A percentile compares a stretch with the other conserved stretches of the same genome.
These are phyloP conservation scores for Coccinonectria pachysandricola DNA, from an alignment of 2,329 filamentous ascomycete species.

Conservation along the genomic window DNA sequence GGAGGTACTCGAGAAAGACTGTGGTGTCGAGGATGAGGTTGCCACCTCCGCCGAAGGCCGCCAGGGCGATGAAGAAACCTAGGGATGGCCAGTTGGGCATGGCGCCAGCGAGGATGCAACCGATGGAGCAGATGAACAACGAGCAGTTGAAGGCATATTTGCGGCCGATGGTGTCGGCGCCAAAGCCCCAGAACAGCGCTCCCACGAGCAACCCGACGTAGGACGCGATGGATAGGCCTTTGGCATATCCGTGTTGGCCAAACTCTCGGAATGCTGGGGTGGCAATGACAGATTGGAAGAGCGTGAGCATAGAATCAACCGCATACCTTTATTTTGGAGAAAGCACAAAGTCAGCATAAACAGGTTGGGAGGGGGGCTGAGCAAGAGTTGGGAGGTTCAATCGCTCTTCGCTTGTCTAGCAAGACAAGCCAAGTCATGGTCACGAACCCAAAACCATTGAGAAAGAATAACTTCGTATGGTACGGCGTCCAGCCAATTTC, in stretches of 20 bases:
- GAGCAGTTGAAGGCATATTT: conserved; percentile 59
- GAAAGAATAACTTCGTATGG: conserved; percentile 49
- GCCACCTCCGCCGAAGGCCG: conserved; percentile 49
- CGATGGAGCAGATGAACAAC: conserved; percentile 50
- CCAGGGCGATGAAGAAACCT: conserved; percentile 51
- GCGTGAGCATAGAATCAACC: conserved; percentile 36
- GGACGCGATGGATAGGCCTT: conserved; percentile 50
- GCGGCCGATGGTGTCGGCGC: conserved; percentile 57
- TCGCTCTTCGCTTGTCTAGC: too few species aligned
- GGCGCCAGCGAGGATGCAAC: conserved; percentile 51
- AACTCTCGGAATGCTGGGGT: conserved; percentile 50
- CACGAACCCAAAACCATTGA: conserved; percentile 53
- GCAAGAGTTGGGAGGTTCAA: too few species aligned
- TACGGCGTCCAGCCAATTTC: conserved; percentile 51
- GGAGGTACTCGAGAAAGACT: conserved; percentile 42
- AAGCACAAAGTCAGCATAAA: too few species aligned
- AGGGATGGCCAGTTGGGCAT: conserved; percentile 57
- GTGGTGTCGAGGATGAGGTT: conserved; percentile 42
- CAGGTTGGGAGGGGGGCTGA: too few species aligned
- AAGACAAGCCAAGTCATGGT: too few species aligned
- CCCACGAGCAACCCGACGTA: conserved; percentile 47
- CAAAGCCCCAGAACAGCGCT: conserved; percentile 58
- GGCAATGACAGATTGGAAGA: conserved; percentile 54
- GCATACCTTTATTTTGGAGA: too few species aligned
- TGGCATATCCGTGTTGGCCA: conserved; percentile 38